These are phyloP conservation scores for Sextonia rubra DNA, from an alignment of 164 flowering plant genomes.

Conservation along the genomic window DNA sequence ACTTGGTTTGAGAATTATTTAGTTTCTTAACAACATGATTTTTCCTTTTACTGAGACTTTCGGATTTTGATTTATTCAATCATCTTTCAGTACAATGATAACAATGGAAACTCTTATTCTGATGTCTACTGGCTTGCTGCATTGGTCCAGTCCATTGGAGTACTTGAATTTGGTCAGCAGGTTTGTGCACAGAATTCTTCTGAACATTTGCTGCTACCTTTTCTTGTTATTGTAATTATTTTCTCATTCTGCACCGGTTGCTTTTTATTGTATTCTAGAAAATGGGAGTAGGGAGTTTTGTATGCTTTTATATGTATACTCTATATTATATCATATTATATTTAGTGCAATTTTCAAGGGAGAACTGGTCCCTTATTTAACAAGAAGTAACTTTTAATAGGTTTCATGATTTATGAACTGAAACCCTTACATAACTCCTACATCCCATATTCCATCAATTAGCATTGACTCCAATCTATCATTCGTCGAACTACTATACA, in stretches of 20 bases:
- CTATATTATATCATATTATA: too few relatives aligned
- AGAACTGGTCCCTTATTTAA: too few relatives aligned
- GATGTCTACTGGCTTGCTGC: conserved; percentile 95
- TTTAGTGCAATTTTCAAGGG: too few relatives aligned
- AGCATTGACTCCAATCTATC: too few relatives aligned
- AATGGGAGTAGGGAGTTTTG: not conserved
- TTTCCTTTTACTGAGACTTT: too few relatives aligned
- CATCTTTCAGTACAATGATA: conserved; percentile 77
- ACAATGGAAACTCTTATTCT: conserved; percentile 84
- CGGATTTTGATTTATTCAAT: conserved; percentile 4
- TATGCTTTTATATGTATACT: not conserved
- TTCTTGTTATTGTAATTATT: not conserved
- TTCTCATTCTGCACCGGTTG: not conserved
- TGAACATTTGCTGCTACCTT: not conserved
- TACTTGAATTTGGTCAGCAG: conserved; percentile 96
- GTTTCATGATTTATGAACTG: too few relatives aligned
- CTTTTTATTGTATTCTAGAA: not conserved
- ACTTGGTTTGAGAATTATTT: too few relatives aligned
- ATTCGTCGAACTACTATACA: too few relatives aligned
- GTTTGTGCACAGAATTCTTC: conserved; percentile 28
- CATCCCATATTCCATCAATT: too few relatives aligned
- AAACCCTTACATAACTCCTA: too few relatives aligned
- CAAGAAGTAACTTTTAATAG: too few relatives aligned
- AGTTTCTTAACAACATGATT: too few relatives aligned
- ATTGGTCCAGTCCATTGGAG: conserved; percentile 77